A percentile compares a stretch with the other conserved stretches of the same genome.
Evolutionary conservation across 2,329 filamentous ascomycete species (phyloP).

Genomic region (Cadophora malorum): DNA sequence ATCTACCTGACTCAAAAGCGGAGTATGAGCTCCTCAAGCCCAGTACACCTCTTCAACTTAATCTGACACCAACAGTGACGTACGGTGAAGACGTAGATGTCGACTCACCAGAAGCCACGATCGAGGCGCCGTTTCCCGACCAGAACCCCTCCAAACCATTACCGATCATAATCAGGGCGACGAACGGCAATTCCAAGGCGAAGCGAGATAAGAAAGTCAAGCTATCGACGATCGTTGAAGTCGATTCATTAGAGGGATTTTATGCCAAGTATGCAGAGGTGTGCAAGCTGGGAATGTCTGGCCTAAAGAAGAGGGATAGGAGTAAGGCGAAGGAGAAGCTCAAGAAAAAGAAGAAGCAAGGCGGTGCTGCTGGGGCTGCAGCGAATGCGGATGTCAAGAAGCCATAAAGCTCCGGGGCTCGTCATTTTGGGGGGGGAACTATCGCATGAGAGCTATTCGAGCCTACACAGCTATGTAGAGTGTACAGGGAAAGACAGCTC

Average conservation of each 20-base stretch:
- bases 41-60: neutral
- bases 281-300: conserved; percentile 87
- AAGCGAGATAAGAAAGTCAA: conserved; percentile 66
- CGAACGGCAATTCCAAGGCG: conserved; percentile 72
- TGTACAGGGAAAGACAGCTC: too few relatives aligned
- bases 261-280: conserved; percentile 87
- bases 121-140: conserved; percentile 64
- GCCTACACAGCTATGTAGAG: neutral
- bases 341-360: conserved; percentile 67
- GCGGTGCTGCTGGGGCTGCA: conserved; percentile 31
- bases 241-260: conserved; percentile 78
- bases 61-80: conserved; percentile 35
- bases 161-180: conserved; percentile 82
- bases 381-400: conserved; percentile 39
- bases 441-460: conserved; percentile 1
- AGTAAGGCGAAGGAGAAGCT: conserved; percentile 83
- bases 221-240: conserved; percentile 81
- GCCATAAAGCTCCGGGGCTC: neutral
- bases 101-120: conserved; percentile 48
- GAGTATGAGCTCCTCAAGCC: conserved; percentile 53
- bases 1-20: conserved; percentile 80
- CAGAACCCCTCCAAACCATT: conserved; percentile 63
- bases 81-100: conserved; percentile 36
- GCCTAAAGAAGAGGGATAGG: conserved; percentile 90
- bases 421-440: neutral